Percentiles rank a stretch among this genome's conserved stretches.
These are phyloP conservation scores for Hypoxylon sp. DNA, from an alignment of 2,329 filamentous ascomycete species.

Conservation along the genomic window DNA sequence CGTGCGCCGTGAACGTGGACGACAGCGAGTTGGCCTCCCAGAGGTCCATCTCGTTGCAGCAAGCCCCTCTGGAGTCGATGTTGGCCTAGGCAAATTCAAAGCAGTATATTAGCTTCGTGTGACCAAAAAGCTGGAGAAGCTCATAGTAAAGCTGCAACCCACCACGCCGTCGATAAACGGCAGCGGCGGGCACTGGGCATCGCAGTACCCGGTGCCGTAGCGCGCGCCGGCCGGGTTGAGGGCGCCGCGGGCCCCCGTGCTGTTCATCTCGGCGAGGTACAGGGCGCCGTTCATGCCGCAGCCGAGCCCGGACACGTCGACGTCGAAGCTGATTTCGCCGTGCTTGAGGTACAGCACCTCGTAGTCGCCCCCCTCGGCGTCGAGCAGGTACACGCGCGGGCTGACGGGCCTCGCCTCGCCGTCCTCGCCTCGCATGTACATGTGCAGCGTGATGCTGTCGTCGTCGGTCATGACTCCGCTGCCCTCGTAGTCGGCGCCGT, in stretches of 20 bases:
- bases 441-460: conserved; percentile 37
- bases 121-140: neutral
- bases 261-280: conserved; percentile 69
- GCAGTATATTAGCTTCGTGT: neutral
- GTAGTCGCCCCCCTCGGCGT: conserved; percentile 50
- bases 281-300: conserved; percentile 73
- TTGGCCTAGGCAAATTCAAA: conserved; percentile 54
- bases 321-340: conserved; percentile 70
- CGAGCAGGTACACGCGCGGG: conserved; percentile 65
- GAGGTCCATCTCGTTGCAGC: conserved; percentile 74
- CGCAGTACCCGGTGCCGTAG: conserved; percentile 68
- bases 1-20: conserved; percentile 65
- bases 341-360: conserved; percentile 58
- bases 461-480: conserved; percentile 41
- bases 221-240: conserved; percentile 64
- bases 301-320: conserved; percentile 68
- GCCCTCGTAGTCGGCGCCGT: conserved; percentile 56
- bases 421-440: conserved; percentile 45
- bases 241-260: conserved; percentile 63
- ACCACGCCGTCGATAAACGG: conserved; percentile 56
- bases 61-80: conserved; percentile 64
- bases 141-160: conserved; percentile 47
- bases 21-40: conserved; percentile 70
- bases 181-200: conserved; percentile 60
- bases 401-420: conserved; percentile 41